Conservation (phyloP, 2,329 filamentous ascomycete species). For the Simplicillium aogashimaense region DNA sequence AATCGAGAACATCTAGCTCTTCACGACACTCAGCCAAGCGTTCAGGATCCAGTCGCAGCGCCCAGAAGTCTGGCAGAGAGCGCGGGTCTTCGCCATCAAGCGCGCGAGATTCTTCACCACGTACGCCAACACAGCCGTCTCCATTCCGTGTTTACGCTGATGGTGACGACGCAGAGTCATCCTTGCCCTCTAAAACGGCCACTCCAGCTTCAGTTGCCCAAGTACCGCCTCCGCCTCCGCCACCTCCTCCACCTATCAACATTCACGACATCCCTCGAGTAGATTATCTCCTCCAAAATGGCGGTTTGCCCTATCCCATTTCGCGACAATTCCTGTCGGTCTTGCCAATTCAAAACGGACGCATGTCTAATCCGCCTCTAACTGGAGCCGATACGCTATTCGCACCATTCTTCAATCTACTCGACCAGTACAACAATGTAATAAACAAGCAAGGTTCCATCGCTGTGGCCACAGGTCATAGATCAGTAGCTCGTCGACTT, state of each 20-base stretch:
- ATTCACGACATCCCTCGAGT: slow-evolving; percentile 68
- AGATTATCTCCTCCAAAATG: slow-evolving; percentile 86
- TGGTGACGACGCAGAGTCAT: slow-evolving; percentile 22
- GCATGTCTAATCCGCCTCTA: slow-evolving; percentile 54
- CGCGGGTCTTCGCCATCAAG: slow-evolving; percentile 35
- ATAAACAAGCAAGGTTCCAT: slow-evolving; percentile 77
- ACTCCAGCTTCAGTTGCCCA: slow-evolving; percentile 24
- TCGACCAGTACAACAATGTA: slow-evolving; percentile 80
- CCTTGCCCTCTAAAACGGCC: slow-evolving; percentile 25
- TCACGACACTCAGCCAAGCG: slow-evolving; percentile 24
- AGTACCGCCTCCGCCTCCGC: slow-evolving; percentile 32
- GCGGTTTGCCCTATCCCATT: slow-evolving; percentile 63
- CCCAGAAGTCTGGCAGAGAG: slow-evolving; percentile 25
- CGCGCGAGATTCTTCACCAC: slow-evolving; percentile 46
- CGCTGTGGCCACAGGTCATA: slow-evolving; percentile 89
- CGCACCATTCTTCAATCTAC: slow-evolving; percentile 67
- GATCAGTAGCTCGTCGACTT: slow-evolving; percentile 82
- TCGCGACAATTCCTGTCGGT: slow-evolving; percentile 65
- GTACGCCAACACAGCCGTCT: slow-evolving; percentile 47
- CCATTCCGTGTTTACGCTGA: slow-evolving; percentile 36
- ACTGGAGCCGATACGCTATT: slow-evolving; percentile 66
- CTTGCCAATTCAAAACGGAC: slow-evolving; percentile 45
- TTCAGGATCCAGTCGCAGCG: slow-evolving; percentile 25
- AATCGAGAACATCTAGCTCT: slow-evolving; percentile 21
- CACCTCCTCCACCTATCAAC: slow-evolving; percentile 60